Evolutionary conservation across 495 filamentous ascomycete species (phyloP).

Genomic region (Bombardia bombarda): DNA sequence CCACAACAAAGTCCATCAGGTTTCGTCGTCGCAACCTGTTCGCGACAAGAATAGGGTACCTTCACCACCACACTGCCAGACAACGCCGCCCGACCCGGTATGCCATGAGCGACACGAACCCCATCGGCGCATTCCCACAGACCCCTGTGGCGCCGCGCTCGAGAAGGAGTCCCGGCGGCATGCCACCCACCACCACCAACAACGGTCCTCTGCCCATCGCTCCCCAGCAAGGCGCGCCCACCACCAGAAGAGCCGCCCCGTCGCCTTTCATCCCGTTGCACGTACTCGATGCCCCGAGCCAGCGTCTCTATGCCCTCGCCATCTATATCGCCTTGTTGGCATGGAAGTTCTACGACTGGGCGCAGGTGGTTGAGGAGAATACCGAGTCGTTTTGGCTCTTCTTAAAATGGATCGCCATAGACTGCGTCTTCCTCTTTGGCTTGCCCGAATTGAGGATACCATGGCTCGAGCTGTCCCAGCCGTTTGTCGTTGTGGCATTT

Average conservation of each 20-base stretch:
- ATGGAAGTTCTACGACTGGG: slow-evolving; percentile 82
- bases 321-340: slow-evolving; percentile 64
- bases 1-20: background rate
- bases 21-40: background rate
- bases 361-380: slow-evolving; percentile 62
- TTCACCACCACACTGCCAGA: background rate
- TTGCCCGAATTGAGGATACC: slow-evolving; percentile 82
- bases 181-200: slow-evolving; percentile 6
- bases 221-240: slow-evolving; percentile 21
- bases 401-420: slow-evolving; percentile 84
- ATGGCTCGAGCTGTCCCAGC: slow-evolving; percentile 84
- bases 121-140: slow-evolving; percentile 35
- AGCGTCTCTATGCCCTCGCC: slow-evolving; percentile 75
- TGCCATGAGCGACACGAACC: slow-evolving; percentile 37
- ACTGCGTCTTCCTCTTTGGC: slow-evolving; percentile 75
- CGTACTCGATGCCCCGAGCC: slow-evolving; percentile 77
- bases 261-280: slow-evolving; percentile 64
- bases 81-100: slow-evolving; percentile 21
- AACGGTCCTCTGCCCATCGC: slow-evolving; percentile 25
- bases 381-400: slow-evolving; percentile 78
- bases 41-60: no score
- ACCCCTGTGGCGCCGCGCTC: slow-evolving; percentile 23
- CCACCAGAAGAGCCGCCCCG: slow-evolving; percentile 15
- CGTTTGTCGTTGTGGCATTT: slow-evolving; percentile 58
- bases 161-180: slow-evolving; percentile 1